Conservation (phyloP, 768 basidiomycete species). For the Erythrobasidium yunnanense region DNA sequence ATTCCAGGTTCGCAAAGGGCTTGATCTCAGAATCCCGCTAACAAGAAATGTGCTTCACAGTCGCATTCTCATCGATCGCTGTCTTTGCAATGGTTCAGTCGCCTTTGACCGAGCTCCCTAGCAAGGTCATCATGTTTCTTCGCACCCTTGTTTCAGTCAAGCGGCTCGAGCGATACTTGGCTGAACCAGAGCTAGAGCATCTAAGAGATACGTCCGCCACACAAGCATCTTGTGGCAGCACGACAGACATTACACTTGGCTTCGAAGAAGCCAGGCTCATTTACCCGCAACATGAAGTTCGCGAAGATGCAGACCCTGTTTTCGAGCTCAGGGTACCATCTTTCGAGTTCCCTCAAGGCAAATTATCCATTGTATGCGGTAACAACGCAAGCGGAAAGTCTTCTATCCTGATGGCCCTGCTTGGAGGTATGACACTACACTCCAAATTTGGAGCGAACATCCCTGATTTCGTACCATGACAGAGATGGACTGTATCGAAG, state of each 20-base stretch:
- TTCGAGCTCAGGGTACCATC: not conserved
- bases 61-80: not conserved
- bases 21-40: too few relatives aligned
- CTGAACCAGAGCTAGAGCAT: not conserved
- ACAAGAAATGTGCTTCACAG: too few relatives aligned
- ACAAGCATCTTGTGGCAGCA: not conserved
- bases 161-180: conserved; percentile 7
- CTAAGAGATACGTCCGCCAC: too few relatives aligned
- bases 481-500: conserved; percentile 23
- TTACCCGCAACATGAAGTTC: conserved; percentile 22
- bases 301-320: not conserved
- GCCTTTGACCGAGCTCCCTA: not conserved
- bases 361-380: conserved; percentile 2
- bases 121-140: conserved; percentile 4
- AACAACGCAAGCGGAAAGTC: conserved; percentile 19
- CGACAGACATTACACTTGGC: not conserved
- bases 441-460: not conserved
- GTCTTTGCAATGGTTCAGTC: conserved; percentile 5
- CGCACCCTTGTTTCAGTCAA: not conserved
- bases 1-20: not conserved
- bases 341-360: not conserved
- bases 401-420: conserved; percentile 16
- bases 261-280: not conserved
- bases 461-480: not conserved
- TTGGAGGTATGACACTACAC: conserved; percentile 4